phyloP scores from a whole-genome alignment of 2,329 filamentous ascomycete species.

The Pestalotiopsis sp. region DNA sequence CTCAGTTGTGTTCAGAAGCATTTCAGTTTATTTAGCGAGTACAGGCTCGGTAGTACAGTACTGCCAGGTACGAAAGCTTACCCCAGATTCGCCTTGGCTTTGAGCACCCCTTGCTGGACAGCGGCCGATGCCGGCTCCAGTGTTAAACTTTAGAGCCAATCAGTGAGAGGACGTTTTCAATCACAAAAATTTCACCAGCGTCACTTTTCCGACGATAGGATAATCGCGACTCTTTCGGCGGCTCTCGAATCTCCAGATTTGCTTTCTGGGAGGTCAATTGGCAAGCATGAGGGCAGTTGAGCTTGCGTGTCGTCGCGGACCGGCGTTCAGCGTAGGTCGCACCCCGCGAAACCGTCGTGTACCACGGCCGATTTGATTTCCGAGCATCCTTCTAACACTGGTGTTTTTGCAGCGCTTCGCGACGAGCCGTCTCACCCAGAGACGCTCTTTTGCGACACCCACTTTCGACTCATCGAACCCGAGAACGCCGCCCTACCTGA shows the following conservation, averaged over 20 bases:
- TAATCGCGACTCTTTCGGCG: not conserved
- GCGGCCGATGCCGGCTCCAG: constrained; percentile 9
- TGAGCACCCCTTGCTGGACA: not conserved
- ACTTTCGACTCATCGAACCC: constrained; percentile 36
- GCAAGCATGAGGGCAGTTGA: constrained; percentile 35
- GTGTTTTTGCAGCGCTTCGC: constrained; percentile 26
- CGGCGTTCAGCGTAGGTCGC: constrained; percentile 30
- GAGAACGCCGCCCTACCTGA: constrained; percentile 70
- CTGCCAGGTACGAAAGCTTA: not conserved
- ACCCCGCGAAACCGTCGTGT: not conserved
- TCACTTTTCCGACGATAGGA: not conserved
- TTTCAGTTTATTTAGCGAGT: not conserved
- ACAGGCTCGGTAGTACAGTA: not conserved
- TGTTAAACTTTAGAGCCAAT: constrained; percentile 1
- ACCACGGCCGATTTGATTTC: not conserved
- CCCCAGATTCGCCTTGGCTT: constrained; percentile 4
- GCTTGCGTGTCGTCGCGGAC: constrained; percentile 31
- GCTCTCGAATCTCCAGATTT: not conserved
- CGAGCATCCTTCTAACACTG: constrained; percentile 12
- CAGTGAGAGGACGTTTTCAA: constrained; percentile 1
- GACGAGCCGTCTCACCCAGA: constrained; percentile 23
- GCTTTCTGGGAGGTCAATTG: constrained; percentile 17
- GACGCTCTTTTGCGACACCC: constrained; percentile 35
- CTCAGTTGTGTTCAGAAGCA: not conserved
- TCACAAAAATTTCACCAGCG: constrained; percentile 7